phyloP scores from a whole-genome alignment of 1,139 yeast species.

The Eremothecium sinecaudum region DNA sequence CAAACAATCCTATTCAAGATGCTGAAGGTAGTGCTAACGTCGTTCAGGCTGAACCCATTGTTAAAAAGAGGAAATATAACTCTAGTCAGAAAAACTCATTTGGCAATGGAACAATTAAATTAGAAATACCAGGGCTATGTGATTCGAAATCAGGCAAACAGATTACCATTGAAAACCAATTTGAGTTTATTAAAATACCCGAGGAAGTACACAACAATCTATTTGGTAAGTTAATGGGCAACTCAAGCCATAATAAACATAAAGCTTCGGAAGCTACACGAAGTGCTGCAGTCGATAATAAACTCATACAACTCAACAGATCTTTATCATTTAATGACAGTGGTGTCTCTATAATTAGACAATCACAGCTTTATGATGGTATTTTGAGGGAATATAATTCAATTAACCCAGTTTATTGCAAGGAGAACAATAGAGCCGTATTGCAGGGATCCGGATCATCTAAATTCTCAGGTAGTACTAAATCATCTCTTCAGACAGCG shows the following conservation, averaged over 20 bases:
- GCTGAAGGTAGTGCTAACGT: not conserved
- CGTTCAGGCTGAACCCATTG: not conserved
- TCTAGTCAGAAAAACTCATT: not conserved
- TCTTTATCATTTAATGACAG: not conserved
- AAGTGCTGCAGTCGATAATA: not conserved
- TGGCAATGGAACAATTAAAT: not conserved
- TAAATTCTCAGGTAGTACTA: not conserved
- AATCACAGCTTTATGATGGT: slow-evolving; percentile 2
- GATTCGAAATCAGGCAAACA: slow-evolving; percentile 5
- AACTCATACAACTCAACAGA: not conserved
- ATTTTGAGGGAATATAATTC: not conserved
- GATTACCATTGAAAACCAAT: slow-evolving; percentile 12
- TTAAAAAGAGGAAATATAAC: not conserved
- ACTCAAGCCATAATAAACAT: not conserved
- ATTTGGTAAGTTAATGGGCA: slow-evolving; percentile 1
- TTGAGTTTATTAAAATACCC: slow-evolving; percentile 12
- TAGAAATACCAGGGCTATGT: not conserved
- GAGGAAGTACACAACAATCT: slow-evolving; percentile 7
- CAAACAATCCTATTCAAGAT: not conserved
- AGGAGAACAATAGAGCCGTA: not conserved
- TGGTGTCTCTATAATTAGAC: not conserved
- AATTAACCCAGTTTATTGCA: not conserved
- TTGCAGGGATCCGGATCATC: not conserved
- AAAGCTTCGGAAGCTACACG: too few species aligned
- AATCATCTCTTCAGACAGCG: not conserved